Evolutionary conservation across 495 filamentous ascomycete genomes (phyloP), one percentile per base, ranked within the genome.

Genomic region (Beverwykella pulmonaria): DNA sequence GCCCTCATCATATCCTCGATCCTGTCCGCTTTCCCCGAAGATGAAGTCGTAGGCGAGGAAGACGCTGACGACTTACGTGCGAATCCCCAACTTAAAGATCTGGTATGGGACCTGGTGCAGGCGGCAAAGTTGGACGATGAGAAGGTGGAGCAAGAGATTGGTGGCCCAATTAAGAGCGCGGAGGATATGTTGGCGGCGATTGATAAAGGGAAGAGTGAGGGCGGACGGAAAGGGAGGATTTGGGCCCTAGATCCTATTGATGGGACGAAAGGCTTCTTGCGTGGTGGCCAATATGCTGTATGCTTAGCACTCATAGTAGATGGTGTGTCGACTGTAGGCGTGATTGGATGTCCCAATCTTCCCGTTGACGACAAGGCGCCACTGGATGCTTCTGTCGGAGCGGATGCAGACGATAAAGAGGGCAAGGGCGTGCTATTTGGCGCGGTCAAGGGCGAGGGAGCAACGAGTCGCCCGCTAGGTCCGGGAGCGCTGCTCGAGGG

Each of bases 191-290:
- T 98, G 64, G 84, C 90, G 64, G 80, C 91, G 54, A 92, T 99
- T 73, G 94, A 96, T 78, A 78, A 81, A 53, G 94, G 94, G 44
- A 88, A 88, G 64, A 92, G 89, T 72, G 76, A 83, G 46, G 94
- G 95, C 64, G 94, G 94, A 20, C 68, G 81, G 50, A 84, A 83
- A 69, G 94, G 94, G 26, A 83, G 94, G 63, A 92, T 97, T 77
- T 99, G 94, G 94, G 91, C 94, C 20, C 82, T 99, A 52, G 94
- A 99, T 78, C 94, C 94, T 39, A 96, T 99, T 63, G 94, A 99
- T 76, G 94, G 94, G 49, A 99, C 94, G 59, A 94, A 95, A 77
- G 94, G 94, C 26, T 99, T 99, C 79, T 81, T 99, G 55, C 84
- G 94, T 53, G 95, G 95, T n/a, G 94, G 92, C 19, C 94, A 99